Evolutionary conservation across 2,329 filamentous ascomycete species (phyloP).

Genomic region (Macrophomina pseudophaseolina): DNA sequence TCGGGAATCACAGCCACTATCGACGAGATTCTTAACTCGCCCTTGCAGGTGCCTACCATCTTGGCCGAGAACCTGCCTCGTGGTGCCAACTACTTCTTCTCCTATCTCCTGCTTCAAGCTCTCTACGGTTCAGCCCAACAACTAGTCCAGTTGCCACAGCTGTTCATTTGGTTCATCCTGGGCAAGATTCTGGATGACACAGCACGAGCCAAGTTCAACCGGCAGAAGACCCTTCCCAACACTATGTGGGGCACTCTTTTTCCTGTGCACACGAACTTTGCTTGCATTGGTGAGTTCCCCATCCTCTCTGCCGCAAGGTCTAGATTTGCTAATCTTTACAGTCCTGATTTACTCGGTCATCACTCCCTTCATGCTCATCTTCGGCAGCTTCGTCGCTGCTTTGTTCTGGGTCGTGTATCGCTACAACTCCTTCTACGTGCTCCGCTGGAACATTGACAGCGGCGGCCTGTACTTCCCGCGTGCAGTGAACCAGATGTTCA

Average conservation of each 20-base stretch:
- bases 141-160: slow-evolving; percentile 76
- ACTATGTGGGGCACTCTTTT: slow-evolving; percentile 94
- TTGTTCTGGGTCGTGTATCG: slow-evolving; percentile 93
- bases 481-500: slow-evolving; percentile 95
- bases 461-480: slow-evolving; percentile 90
- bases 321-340: slow-evolving; percentile 30
- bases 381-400: slow-evolving; percentile 89
- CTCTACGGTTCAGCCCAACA: slow-evolving; percentile 75
- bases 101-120: slow-evolving; percentile 95
- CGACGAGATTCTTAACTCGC: slow-evolving; percentile 66
- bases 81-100: slow-evolving; percentile 96
- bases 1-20: slow-evolving; percentile 73
- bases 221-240: slow-evolving; percentile 77
- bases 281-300: slow-evolving; percentile 72
- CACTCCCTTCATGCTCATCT: slow-evolving; percentile 86
- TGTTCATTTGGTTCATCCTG: slow-evolving; percentile 81
- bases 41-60: slow-evolving; percentile 69
- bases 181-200: slow-evolving; percentile 85
- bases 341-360: slow-evolving; percentile 85
- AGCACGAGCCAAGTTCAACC: slow-evolving; percentile 77
- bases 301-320: too few species aligned
- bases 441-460: slow-evolving; percentile 85
- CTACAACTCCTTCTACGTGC: slow-evolving; percentile 97
- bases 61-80: slow-evolving; percentile 82
- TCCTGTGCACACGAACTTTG: slow-evolving; percentile 95